A percentile compares a stretch with the other conserved stretches of the same genome.
These are phyloP conservation scores for Penicillium sp. DNA, from an alignment of 2,329 filamentous ascomycete species.

Conservation along the genomic window DNA sequence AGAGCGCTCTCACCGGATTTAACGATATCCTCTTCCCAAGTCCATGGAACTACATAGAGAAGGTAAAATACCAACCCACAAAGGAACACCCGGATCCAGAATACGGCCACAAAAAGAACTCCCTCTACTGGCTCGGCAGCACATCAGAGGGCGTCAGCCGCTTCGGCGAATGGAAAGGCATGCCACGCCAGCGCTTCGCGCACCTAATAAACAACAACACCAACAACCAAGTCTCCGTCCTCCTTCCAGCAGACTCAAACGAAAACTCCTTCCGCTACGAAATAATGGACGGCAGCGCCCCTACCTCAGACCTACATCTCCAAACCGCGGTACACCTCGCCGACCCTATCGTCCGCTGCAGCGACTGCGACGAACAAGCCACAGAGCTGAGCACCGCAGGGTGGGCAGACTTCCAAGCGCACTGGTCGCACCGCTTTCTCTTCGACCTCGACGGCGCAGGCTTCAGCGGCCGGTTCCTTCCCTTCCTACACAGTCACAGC, in stretches of 20 bases:
- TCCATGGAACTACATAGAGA: constrained; percentile 61
- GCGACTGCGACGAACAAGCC: constrained; percentile 54
- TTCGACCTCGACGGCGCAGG: constrained; percentile 68
- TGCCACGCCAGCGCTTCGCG: constrained; percentile 68
- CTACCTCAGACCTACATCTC: constrained; percentile 48
- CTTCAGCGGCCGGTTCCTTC: constrained; percentile 64
- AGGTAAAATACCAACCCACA: constrained; percentile 52
- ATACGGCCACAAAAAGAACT: constrained; percentile 62
- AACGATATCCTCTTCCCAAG: constrained; percentile 73
- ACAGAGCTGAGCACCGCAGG: constrained; percentile 51
- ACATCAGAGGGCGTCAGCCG: constrained; percentile 56
- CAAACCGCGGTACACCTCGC: constrained; percentile 60
- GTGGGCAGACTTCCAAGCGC: constrained; percentile 52
- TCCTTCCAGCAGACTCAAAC: constrained; percentile 50
- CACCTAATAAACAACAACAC: constrained; percentile 64
- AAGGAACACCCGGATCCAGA: constrained; percentile 50
- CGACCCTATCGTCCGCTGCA: constrained; percentile 56
- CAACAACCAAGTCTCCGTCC: constrained; percentile 49
- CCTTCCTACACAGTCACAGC: constrained; percentile 62
- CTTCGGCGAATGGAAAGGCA: constrained; percentile 61
- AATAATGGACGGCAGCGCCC: constrained; percentile 43
- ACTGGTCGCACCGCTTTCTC: constrained; percentile 67
- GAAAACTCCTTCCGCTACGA: constrained; percentile 54
- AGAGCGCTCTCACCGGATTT: constrained; percentile 69
- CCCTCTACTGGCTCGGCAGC: constrained; percentile 72